These are phyloP conservation scores for Vararia minispora DNA, from an alignment of 768 basidiomycete genomes.

Conservation along the genomic window DNA sequence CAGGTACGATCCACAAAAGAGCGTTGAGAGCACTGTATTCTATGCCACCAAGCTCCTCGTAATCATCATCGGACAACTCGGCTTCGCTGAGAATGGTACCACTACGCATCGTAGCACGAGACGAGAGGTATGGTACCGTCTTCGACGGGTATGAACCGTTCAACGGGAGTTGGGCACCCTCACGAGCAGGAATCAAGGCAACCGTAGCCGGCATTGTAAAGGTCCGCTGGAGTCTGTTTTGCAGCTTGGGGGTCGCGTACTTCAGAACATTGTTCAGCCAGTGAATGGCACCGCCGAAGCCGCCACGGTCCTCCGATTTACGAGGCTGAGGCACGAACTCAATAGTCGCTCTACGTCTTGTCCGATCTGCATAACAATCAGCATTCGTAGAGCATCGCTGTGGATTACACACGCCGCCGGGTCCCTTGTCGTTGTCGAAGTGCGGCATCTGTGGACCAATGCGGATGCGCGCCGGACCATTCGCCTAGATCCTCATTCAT, in stretches of 20 bases:
- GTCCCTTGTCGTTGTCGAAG: too few species aligned
- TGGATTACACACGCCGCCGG: too few species aligned
- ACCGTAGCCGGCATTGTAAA: constrained; percentile 65
- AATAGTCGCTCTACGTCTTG: constrained; percentile 1
- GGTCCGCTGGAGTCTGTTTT: constrained; percentile 46
- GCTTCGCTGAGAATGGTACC: constrained; percentile 63
- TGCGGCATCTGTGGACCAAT: too few species aligned
- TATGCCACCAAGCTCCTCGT: constrained; percentile 84
- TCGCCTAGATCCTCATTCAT: too few species aligned
- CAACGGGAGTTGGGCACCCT: constrained; percentile 19
- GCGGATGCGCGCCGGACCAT: too few species aligned
- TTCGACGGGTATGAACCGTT: constrained; percentile 20
- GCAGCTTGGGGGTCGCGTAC: constrained; percentile 46
- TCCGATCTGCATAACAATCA: not conserved
- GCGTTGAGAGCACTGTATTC: constrained; percentile 80
- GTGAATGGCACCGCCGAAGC: constrained; percentile 10
- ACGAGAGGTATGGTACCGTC: constrained; percentile 68
- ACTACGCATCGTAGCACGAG: constrained; percentile 64
- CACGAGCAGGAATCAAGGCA: constrained; percentile 28
- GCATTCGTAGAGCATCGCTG: not conserved
- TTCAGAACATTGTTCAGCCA: constrained; percentile 31
- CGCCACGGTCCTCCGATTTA: constrained; percentile 6
- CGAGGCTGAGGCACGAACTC: constrained; percentile 3
- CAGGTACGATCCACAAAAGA: constrained; percentile 72
- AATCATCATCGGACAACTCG: constrained; percentile 61